A percentile compares a stretch with the other conserved stretches of the same genome.
phyloP scores from a whole-genome alignment of 345 rosid species.

The Salix koriyanagi region DNA sequence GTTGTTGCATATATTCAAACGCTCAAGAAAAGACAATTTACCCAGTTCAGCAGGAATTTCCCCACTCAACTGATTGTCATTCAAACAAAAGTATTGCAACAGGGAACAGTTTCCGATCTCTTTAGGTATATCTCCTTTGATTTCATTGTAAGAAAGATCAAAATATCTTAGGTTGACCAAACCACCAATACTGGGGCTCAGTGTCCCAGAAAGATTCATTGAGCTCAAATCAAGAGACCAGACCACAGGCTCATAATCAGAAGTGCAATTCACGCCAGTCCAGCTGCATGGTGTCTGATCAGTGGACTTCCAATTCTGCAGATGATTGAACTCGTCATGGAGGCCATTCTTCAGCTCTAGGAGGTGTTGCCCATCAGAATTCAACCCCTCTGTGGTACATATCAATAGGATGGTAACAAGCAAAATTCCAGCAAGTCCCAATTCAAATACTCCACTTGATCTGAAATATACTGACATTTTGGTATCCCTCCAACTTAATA shows the following conservation, averaged over 20 bases:
- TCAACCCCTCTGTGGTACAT: slow-evolving; percentile 18
- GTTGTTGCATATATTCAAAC: slow-evolving; percentile 29
- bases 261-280: slow-evolving; percentile 56
- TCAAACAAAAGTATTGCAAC: slow-evolving; percentile 41
- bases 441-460: slow-evolving; percentile 24
- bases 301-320: slow-evolving; percentile 51
- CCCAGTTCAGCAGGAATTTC: slow-evolving; percentile 49
- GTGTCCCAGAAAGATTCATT: slow-evolving; percentile 57
- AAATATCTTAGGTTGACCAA: slow-evolving; percentile 25
- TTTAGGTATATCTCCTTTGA: slow-evolving; percentile 54
- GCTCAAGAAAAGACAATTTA: slow-evolving; percentile 27
- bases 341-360: slow-evolving; percentile 51
- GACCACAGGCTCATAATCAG: slow-evolving; percentile 37
- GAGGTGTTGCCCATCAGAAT: slow-evolving; percentile 26
- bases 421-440: slow-evolving; percentile 30
- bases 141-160: slow-evolving; percentile 48
- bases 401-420: slow-evolving; percentile 13
- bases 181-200: slow-evolving; percentile 52
- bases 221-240: slow-evolving; percentile 44
- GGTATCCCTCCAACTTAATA: slow-evolving; percentile 9
- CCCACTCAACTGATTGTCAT: slow-evolving; percentile 71
- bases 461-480: slow-evolving; percentile 21
- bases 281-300: slow-evolving; percentile 64
- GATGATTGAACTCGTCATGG: slow-evolving; percentile 42
- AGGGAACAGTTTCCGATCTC: slow-evolving; percentile 32